Percentiles rank a stretch among this genome's conserved stretches.
Evolutionary conservation across 2,329 filamentous ascomycete species (phyloP).

Genomic region (Penicillium frequentans): DNA sequence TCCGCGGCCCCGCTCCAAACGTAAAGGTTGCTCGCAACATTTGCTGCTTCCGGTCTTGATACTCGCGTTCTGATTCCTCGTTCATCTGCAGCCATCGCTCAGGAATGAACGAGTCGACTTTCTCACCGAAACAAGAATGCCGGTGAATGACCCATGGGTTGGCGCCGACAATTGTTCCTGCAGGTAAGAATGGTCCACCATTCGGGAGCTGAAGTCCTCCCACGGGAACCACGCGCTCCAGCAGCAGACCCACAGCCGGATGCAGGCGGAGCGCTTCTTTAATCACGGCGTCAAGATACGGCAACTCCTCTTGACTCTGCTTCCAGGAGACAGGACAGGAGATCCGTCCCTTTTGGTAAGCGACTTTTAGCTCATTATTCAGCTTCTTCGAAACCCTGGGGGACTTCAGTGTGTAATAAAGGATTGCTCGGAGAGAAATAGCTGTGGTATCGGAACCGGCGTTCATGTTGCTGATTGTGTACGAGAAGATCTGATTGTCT

Average conservation of each 20-base stretch:
- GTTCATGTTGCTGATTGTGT: constrained; percentile 29
- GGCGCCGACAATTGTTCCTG: constrained; percentile 32
- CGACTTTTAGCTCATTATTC: constrained; percentile 49
- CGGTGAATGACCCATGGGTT: constrained; percentile 35
- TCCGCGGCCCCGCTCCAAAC: constrained; percentile 57
- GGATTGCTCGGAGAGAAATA: constrained; percentile 30
- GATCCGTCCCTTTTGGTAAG: constrained; percentile 19
- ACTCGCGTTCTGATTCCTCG: constrained; percentile 14
- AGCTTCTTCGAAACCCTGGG: constrained; percentile 39
- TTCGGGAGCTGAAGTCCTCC: constrained; percentile 21
- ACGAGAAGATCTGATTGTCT: constrained; percentile 28
- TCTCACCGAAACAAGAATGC: constrained; percentile 21
- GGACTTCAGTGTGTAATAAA: constrained; percentile 30
- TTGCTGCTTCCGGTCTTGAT: constrained; percentile 12
- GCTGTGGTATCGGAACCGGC: constrained; percentile 40
- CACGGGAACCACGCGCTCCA: constrained; percentile 26
- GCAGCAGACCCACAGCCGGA: constrained; percentile 21
- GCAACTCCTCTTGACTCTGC: constrained; percentile 25
- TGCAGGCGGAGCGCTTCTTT: constrained; percentile 30
- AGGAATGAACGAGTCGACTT: constrained; percentile 21
- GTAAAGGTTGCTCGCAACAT: constrained; percentile 26
- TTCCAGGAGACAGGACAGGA: constrained; percentile 23
- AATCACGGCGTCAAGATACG: constrained; percentile 31
- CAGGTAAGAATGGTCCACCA: constrained; percentile 20
- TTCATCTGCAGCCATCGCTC: constrained; percentile 23